Evolutionary conservation across 805 yeast species (phyloP), one percentile per base, ranked within the genome.

Genomic region (Wickerhamomyces strasburgensis): DNA sequence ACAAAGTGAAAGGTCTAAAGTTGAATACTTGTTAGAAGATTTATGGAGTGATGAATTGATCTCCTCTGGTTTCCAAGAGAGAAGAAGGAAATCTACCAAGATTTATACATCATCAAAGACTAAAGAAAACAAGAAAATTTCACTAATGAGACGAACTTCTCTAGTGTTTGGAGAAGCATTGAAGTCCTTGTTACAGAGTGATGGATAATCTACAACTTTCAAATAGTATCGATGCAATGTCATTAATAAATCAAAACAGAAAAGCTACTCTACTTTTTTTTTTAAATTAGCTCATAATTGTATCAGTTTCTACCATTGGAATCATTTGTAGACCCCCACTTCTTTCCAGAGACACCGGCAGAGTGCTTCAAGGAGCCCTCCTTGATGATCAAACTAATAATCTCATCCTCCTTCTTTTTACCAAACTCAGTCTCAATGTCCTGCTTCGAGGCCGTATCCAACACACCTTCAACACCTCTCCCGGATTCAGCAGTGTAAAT

Each of bases 401-500:
- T 69, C 19, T 74, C 80, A 37, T 80, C 85, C 3, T 58, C 34
- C 3, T 27, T 51, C 28, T 62, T 65, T 18, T 72, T 64, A 19
- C 88, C 90, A 47, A 87, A 86, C 52, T 85, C 93, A 44, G 72
- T 72, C 34, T 68, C 70, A 27, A 86, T 56, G 42, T 79, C 83
- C 14, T 67, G 63, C 38, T 75, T 72, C 6, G 90, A 80, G 3
- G 90, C 95, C 50, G 75, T 79, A 35, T 80, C 84, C 18, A 83
- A 56, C 7, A 71, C 68, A 39, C 95, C 95, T 49, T 76, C 84
- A 4, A 77, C 63, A 23, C 95, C 95, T 28, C 63, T 64, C 31
- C 84, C 82, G 17, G 65, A 67, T 42, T 70, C 70, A 38, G 75
- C 73, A 16, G 73, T 67, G 54, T 70, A 87, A n/a, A 86, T 69